Percentiles rank a stretch among this genome's conserved stretches.
phyloP scores from a whole-genome alignment of 768 basidiomycete species.

The Phylloporus sp. region DNA sequence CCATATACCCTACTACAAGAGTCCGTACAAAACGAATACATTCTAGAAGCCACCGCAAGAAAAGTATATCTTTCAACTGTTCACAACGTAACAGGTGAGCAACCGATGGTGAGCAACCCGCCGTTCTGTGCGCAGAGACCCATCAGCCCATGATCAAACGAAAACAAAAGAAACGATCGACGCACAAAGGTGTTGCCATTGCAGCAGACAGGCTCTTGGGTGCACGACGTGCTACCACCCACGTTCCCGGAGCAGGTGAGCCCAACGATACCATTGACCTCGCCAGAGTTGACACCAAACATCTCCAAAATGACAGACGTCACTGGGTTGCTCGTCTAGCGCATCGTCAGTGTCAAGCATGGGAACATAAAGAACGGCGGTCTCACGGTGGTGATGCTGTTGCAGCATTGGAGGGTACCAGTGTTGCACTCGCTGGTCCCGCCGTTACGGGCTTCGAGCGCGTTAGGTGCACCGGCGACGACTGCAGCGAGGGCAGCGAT shows the following conservation, averaged over 20 bases:
- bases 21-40: neutral
- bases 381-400: neutral
- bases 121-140: slow-evolving; percentile 2
- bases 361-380: too few species aligned
- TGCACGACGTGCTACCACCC: slow-evolving; percentile 3
- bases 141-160: neutral
- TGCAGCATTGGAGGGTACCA: slow-evolving; percentile 11
- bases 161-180: too few species aligned
- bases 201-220: slow-evolving; percentile 12
- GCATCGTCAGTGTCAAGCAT: neutral
- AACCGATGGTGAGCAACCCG: slow-evolving; percentile 2
- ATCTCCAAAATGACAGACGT: neutral
- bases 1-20: neutral
- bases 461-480: slow-evolving; percentile 4
- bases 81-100: slow-evolving; percentile 3
- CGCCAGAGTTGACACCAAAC: neutral
- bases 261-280: neutral
- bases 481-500: slow-evolving; percentile 1
- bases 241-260: neutral
- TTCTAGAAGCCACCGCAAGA: neutral
- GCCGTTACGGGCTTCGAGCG: slow-evolving; percentile 1
- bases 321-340: too few species aligned
- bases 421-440: too few species aligned
- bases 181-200: slow-evolving; percentile 18
- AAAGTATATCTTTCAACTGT: neutral